Evolutionary conservation across 306 rosid species (phyloP), one percentile per base, ranked within the genome.

Genomic region (Pueraria montana): DNA sequence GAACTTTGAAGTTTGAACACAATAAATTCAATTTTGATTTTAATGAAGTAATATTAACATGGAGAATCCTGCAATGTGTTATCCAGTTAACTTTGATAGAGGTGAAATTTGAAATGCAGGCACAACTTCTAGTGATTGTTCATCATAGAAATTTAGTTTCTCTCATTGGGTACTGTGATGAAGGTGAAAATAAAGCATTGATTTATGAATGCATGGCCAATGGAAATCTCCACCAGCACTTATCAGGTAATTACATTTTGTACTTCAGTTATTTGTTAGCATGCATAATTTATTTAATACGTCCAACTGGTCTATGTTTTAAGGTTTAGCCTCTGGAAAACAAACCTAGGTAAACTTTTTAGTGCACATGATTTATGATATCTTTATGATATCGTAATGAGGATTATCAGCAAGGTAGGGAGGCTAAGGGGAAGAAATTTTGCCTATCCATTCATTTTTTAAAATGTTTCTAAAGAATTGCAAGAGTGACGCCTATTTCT

Each of bases 131-230:
- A 14, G 26, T n/a, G 63, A 2, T 72, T 14, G 50, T 74, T 78
- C 84, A 78, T 79, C 89, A 83, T 21, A 79, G 72, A 68, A 74
- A 86, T 45, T 58, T 86, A 23, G 84, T 82, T 11, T 52, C 82
- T 78, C 84, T 82, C 6, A 2, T 78, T 18, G 89, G 89, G 2
- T 82, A 78, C 0, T 78, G 89, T 30, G 56, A 78, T 11, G 84
- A 82, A 48, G 65, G 18, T 26, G 65, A 82, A 1, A 20, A 2
- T 4, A 86, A 48, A 45, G 84, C 81, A 2, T 50, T 86, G 14
- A 17, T 82, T 26, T 79, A 82, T 61, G 86, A 82, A 63, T 86
- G 68, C 43, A 82, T 86, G 89, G 16, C 71, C 12, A 68, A 67
- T 3, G 87, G 82, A 17, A 81, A 70, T 53, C 76, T 85, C 11